Percentiles rank a stretch among this genome's conserved stretches.
These are phyloP conservation scores for Aristolochia fimbriata DNA, from an alignment of 164 flowering plant species.

Conservation along the genomic window DNA sequence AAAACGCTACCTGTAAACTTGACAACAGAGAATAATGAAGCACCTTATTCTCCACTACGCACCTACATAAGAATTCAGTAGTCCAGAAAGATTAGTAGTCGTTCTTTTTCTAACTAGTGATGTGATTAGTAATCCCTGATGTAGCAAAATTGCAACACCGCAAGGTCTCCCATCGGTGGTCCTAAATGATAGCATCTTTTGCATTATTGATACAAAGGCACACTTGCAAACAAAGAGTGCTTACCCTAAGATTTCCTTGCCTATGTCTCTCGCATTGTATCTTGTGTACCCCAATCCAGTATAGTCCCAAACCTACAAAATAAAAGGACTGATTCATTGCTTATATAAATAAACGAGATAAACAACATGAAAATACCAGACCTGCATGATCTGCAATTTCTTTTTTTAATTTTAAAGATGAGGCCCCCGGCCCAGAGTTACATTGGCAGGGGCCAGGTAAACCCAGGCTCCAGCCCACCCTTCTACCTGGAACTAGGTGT, in stretches of 20 bases:
- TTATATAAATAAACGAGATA: background rate
- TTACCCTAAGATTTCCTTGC: slow-evolving; percentile 84
- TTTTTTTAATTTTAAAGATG: too few species aligned
- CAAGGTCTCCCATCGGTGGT: too few species aligned
- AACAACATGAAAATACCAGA: background rate
- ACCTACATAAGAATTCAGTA: slow-evolving; percentile 37
- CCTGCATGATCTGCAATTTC: background rate
- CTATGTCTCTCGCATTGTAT: slow-evolving; percentile 76
- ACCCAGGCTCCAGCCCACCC: too few species aligned
- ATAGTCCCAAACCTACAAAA: slow-evolving; percentile 90
- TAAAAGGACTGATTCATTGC: background rate
- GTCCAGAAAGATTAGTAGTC: too few species aligned
- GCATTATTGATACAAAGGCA: too few species aligned
- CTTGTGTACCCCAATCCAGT: slow-evolving; percentile 91
- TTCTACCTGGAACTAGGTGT: too few species aligned
- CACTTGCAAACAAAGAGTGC: slow-evolving; percentile 5
- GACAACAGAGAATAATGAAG: slow-evolving; percentile 63
- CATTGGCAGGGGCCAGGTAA: too few species aligned
- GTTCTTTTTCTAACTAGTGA: too few species aligned
- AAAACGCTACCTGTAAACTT: slow-evolving; percentile 53
- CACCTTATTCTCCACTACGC: slow-evolving; percentile 97
- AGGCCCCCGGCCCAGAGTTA: too few species aligned
- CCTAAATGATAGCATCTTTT: too few species aligned
- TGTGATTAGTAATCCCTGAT: too few species aligned
- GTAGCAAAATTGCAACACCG: too few species aligned